phyloP scores from a whole-genome alignment of 164 flowering plant genomes.

The Chloranthus sessilifolius region DNA sequence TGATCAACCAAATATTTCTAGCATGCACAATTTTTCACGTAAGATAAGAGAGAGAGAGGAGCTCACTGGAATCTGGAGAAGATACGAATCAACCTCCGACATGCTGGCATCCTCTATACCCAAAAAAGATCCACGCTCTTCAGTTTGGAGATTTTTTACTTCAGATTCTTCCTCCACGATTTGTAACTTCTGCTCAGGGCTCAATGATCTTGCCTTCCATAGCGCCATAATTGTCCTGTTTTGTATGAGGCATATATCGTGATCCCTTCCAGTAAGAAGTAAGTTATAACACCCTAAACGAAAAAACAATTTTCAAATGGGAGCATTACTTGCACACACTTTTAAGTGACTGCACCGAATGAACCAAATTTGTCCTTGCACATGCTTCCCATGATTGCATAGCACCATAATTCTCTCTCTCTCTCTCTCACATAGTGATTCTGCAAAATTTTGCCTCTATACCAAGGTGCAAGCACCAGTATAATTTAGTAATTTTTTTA shows the following conservation, averaged over 20 bases:
- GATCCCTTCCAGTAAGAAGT: too few species aligned
- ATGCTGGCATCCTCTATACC: slow-evolving; percentile 70
- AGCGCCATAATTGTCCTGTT: slow-evolving; percentile 92
- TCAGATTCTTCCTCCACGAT: slow-evolving; percentile 79
- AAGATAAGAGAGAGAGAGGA: slow-evolving; percentile 18
- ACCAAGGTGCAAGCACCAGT: too few species aligned
- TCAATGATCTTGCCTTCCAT: slow-evolving; percentile 84
- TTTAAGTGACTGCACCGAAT: too few species aligned
- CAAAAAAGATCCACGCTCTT: slow-evolving; percentile 75
- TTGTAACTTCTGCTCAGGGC: slow-evolving; percentile 91
- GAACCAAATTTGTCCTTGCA: too few species aligned
- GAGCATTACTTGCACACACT: too few species aligned
- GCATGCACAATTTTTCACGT: background rate
- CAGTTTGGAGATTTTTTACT: slow-evolving; percentile 51
- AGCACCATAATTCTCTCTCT: too few species aligned
- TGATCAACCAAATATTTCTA: background rate
- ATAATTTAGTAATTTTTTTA: too few species aligned
- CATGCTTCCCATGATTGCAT: too few species aligned
- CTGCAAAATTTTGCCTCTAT: too few species aligned
- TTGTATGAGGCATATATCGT: background rate
- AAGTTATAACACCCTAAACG: too few species aligned
- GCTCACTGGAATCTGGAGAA: slow-evolving; percentile 67
- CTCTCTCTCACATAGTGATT: too few species aligned
- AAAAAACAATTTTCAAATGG: too few species aligned
- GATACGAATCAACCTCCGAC: slow-evolving; percentile 65